A percentile compares a stretch with the other conserved stretches of the same genome.
phyloP scores from a whole-genome alignment of 2,329 filamentous ascomycete genomes.

The Alternaria sp. region DNA sequence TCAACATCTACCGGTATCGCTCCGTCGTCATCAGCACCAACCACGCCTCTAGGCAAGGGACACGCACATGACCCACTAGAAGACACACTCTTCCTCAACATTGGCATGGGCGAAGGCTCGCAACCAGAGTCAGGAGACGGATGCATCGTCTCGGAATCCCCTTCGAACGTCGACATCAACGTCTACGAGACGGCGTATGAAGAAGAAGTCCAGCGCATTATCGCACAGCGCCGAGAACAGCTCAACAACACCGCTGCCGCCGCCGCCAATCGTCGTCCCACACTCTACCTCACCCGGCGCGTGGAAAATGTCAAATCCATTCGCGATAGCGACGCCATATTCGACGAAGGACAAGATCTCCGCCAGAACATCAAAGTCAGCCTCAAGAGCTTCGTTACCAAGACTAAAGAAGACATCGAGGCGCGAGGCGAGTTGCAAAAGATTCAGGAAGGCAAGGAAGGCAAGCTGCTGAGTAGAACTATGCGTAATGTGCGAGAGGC shows the following conservation, averaged over 20 bases:
- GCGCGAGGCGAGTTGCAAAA: conserved; percentile 45
- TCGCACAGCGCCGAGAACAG: conserved; percentile 55
- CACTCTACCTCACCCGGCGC: conserved; percentile 64
- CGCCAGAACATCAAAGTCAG: conserved; percentile 43
- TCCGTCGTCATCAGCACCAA: conserved; percentile 30
- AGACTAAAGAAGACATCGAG: conserved; percentile 47
- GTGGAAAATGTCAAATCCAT: conserved; percentile 57
- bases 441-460: conserved; percentile 46
- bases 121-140: conserved; percentile 42
- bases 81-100: conserved; percentile 75
- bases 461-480: conserved; percentile 42
- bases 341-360: conserved; percentile 41
- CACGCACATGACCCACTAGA: conserved; percentile 71
- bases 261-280: conserved; percentile 53
- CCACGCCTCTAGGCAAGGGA: conserved; percentile 56
- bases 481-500: conserved; percentile 46
- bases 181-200: conserved; percentile 90
- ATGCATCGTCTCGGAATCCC: conserved; percentile 79
- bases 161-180: conserved; percentile 82
- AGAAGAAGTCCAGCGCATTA: conserved; percentile 79
- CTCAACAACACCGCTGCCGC: conserved; percentile 13
- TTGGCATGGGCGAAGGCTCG: conserved; percentile 70
- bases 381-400: conserved; percentile 49
- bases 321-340: conserved; percentile 45
- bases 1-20: conserved; percentile 23